Percentiles rank a stretch among this genome's conserved stretches.
These are phyloP conservation scores for Corylus avellana DNA, from an alignment of 306 rosid genomes.

Conservation along the genomic window DNA sequence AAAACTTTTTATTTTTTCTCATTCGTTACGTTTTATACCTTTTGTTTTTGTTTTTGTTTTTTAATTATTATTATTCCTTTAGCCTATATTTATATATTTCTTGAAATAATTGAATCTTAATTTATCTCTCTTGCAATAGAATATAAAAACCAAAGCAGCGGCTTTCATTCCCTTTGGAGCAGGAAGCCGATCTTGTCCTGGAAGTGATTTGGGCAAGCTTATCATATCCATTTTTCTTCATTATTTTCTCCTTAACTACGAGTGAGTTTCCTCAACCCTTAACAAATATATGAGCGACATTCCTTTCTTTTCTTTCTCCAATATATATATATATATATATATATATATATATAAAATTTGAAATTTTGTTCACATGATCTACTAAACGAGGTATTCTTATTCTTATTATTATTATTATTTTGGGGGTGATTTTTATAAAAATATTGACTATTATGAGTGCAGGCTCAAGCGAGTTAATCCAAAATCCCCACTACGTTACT, in stretches of 20 bases:
- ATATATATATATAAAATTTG: too few relatives aligned
- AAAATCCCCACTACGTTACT: slow-evolving; percentile 7
- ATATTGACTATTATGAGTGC: background rate
- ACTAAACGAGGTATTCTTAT: too few relatives aligned
- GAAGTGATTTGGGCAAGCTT: slow-evolving; percentile 33
- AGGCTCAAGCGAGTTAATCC: slow-evolving; percentile 34
- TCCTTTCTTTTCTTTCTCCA: background rate
- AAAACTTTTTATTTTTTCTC: background rate
- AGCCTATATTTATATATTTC: background rate
- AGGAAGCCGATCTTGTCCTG: slow-evolving; percentile 34
- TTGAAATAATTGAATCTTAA: background rate
- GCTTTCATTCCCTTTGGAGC: slow-evolving; percentile 37
- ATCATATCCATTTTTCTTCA: slow-evolving; percentile 36
- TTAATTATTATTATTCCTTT: too few relatives aligned
- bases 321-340: background rate
- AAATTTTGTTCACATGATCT: background rate
- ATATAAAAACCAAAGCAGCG: slow-evolving; percentile 19
- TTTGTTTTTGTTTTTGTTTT: background rate
- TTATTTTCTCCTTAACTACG: slow-evolving; percentile 31
- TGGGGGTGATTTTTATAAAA: too few relatives aligned
- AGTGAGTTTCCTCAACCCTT: slow-evolving; percentile 12
- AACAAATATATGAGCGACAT: background rate
- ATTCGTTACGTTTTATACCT: too few relatives aligned
- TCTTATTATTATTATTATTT: too few relatives aligned
- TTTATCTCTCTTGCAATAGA: slow-evolving; percentile 1